Conservation (phyloP, 176 grass and related monocot genomes). For the Hordeum marinum region DNA sequence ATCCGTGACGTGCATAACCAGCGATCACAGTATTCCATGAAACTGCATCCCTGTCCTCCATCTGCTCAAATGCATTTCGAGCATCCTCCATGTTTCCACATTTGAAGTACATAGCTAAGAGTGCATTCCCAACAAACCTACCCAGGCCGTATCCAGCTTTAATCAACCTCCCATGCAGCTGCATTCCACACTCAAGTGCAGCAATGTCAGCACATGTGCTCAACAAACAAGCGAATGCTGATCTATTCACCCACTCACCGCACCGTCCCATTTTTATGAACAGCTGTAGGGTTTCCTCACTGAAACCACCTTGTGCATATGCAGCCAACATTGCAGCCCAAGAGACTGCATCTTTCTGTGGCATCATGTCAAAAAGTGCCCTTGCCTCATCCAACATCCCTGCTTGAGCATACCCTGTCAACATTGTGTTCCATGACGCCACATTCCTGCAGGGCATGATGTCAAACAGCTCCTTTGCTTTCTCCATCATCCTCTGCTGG, state of each 20-base stretch:
- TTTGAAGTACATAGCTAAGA: conserved; percentile 94
- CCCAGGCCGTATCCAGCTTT: conserved; percentile 71
- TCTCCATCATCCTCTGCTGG: conserved; percentile 57
- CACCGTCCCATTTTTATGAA: conserved; percentile 63
- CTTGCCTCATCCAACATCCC: conserved; percentile 69
- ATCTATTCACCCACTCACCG: conserved; percentile 68
- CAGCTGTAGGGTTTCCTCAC: conserved; percentile 63
- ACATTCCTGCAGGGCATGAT: conserved; percentile 65
- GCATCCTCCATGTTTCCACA: conserved; percentile 76
- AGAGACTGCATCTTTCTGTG: conserved; percentile 63
- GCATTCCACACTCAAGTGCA: conserved; percentile 78
- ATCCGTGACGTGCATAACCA: conserved; percentile 78
- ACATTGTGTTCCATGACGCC: conserved; percentile 82
- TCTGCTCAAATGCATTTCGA: conserved; percentile 66
- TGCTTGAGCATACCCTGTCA: conserved; percentile 71
- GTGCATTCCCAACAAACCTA: conserved; percentile 86
- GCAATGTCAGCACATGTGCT: conserved; percentile 89
- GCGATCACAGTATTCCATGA: conserved; percentile 97
- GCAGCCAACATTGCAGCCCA: conserved; percentile 91
- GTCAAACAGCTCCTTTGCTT: conserved; percentile 73
- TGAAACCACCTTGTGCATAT: conserved; percentile 63
- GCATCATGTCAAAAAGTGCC: conserved; percentile 60
- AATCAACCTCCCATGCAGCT: conserved; percentile 70
- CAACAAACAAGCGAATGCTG: conserved; percentile 74
- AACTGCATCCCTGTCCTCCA: conserved; percentile 73